A percentile compares a stretch with the other conserved stretches of the same genome.
These are phyloP conservation scores for Mixia osmundae DNA, from an alignment of 1,284 basidiomycete species.

Conservation along the genomic window DNA sequence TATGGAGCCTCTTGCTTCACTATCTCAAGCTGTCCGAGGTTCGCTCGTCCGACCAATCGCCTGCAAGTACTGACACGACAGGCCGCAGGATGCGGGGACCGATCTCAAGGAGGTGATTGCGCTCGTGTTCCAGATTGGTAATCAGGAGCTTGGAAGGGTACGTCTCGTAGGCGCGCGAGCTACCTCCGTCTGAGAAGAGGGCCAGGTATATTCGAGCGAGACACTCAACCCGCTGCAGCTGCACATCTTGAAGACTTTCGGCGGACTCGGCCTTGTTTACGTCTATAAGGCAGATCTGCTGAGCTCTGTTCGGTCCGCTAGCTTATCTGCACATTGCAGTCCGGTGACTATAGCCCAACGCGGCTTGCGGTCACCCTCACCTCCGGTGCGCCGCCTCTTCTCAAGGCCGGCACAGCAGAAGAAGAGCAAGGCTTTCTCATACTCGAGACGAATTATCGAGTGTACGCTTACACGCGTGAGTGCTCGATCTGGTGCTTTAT, in stretches of 20 bases:
- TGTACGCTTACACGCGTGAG: conserved; percentile 91
- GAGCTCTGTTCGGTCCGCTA: too few relatives aligned
- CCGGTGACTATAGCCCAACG: conserved; percentile 64
- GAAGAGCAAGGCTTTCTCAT: conserved; percentile 66
- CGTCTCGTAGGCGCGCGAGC: conserved; percentile 16
- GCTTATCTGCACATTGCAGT: not conserved
- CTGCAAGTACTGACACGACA: conserved; percentile 4
- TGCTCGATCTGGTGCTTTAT: conserved; percentile 2
- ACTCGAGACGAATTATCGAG: conserved; percentile 90
- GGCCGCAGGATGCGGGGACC: conserved; percentile 47
- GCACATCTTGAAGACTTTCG: conserved; percentile 71
- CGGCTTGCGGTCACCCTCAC: conserved; percentile 80
- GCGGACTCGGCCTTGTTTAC: conserved; percentile 86
- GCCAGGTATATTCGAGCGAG: conserved; percentile 67
- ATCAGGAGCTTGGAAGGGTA: conserved; percentile 70
- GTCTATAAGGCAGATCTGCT: conserved; percentile 39
- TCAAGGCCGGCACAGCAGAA: conserved; percentile 23
- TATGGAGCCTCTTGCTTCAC: conserved; percentile 88
- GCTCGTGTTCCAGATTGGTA: conserved; percentile 86
- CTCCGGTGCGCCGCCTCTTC: conserved; percentile 39
- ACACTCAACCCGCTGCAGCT: conserved; percentile 54
- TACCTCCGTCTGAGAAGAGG: not conserved
- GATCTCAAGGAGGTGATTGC: conserved; percentile 82
- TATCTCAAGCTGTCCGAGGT: conserved; percentile 66
- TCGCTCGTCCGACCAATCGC: conserved; percentile 10